Evolutionary conservation across 73 alveolate species (phyloP).

Genomic region (Paramecium octaurelia): DNA sequence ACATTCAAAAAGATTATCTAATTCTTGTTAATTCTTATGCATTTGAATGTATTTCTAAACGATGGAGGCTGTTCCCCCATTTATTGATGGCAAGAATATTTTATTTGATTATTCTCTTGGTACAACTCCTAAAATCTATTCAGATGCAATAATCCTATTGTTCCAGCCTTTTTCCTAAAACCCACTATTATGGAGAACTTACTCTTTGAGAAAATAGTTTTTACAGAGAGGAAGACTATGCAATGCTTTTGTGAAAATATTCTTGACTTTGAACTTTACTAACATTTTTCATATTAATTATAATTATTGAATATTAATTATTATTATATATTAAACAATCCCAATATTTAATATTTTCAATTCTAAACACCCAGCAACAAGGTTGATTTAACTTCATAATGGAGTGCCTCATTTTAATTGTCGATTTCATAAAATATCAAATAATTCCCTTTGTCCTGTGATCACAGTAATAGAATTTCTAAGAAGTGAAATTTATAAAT

Average conservation of each 20-base stretch:
- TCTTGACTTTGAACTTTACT: neutral
- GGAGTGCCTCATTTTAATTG: no score
- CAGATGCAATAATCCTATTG: neutral
- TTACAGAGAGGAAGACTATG: neutral
- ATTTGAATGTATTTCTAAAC: neutral
- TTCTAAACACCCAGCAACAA: neutral
- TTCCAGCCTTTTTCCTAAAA: constrained; percentile 1
- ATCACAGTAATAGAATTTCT: neutral
- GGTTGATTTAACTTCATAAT: neutral
- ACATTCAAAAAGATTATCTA: neutral
- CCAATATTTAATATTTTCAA: neutral
- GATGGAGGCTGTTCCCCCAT: neutral
- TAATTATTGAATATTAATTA: neutral
- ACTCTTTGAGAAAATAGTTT: neutral
- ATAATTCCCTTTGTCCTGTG: no score
- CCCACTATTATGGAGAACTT: neutral
- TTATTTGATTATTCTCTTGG: neutral
- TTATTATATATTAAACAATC: neutral
- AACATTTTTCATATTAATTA: neutral
- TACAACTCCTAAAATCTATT: neutral
- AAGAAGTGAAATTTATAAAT: no score
- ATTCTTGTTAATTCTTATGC: neutral
- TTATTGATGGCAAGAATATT: neutral
- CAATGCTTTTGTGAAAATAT: neutral
- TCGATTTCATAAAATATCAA: no score